A percentile compares a stretch with the other conserved stretches of the same genome.
phyloP scores from a whole-genome alignment of 2,329 filamentous ascomycete species.

The Colletotrichum cereale region DNA sequence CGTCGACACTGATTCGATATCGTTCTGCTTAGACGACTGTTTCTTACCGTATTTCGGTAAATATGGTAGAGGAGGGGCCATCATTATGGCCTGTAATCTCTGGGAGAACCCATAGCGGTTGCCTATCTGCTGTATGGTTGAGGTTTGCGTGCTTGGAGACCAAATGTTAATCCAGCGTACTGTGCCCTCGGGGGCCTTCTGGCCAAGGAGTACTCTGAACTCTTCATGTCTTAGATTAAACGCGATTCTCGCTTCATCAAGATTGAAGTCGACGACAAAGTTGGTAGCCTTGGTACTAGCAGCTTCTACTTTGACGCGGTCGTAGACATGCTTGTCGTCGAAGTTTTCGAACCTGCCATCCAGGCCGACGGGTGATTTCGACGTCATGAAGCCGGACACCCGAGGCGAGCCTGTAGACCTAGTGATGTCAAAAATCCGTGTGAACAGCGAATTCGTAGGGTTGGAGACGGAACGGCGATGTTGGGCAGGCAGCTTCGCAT shows the following conservation, averaged over 20 bases:
- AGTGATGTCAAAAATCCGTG: background rate
- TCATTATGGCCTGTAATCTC: slow-evolving; percentile 73
- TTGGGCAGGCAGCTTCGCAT: background rate
- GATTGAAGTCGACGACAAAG: slow-evolving; percentile 76
- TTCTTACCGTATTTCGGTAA: background rate
- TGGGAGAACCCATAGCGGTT: slow-evolving; percentile 76
- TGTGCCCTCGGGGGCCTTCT: slow-evolving; percentile 41
- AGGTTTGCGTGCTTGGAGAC: slow-evolving; percentile 71
- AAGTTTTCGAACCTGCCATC: slow-evolving; percentile 62
- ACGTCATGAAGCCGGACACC: background rate
- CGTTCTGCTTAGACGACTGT: background rate
- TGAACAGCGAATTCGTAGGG: no score
- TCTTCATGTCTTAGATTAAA: slow-evolving; percentile 62
- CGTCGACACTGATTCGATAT: slow-evolving; percentile 19
- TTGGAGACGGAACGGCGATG: background rate
- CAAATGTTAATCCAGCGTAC: slow-evolving; percentile 84
- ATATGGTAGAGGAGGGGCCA: slow-evolving; percentile 53
- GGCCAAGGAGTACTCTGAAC: slow-evolving; percentile 54
- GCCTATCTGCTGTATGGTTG: slow-evolving; percentile 67
- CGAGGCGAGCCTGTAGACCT: background rate
- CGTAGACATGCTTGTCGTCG: slow-evolving; percentile 62
- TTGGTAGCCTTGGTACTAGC: slow-evolving; percentile 60
- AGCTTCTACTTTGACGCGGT: slow-evolving; percentile 56
- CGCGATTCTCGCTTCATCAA: slow-evolving; percentile 65
- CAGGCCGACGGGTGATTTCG: slow-evolving; percentile 9